These are phyloP conservation scores for Prosopis cineraria DNA, from an alignment of 306 rosid species.

Conservation along the genomic window DNA sequence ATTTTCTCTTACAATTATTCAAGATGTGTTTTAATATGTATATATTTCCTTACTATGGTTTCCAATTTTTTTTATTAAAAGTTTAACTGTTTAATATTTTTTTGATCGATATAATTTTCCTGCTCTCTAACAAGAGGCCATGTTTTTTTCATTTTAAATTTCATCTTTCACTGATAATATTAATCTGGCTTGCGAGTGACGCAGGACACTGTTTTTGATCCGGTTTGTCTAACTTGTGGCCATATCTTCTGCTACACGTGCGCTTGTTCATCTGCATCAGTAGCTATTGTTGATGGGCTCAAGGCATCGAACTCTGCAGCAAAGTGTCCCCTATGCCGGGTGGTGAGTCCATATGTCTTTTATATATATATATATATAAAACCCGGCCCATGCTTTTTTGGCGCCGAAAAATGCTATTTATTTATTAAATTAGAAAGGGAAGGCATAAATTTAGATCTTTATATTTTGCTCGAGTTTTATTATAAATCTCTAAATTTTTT, in stretches of 20 bases:
- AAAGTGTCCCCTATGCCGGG: constrained; percentile 86
- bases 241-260: constrained; percentile 92
- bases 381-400: no score
- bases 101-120: no score
- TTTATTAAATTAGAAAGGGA: no score
- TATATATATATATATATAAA: no score
- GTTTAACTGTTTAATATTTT: no score
- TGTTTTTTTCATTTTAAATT: no score
- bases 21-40: not conserved
- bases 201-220: constrained; percentile 95
- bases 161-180: constrained; percentile 12
- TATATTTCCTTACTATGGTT: constrained; percentile 13
- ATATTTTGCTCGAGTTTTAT: no score
- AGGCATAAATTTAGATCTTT: no score
- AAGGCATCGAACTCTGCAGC: constrained; percentile 52
- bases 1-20: not conserved
- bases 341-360: no score
- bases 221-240: constrained; percentile 87
- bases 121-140: no score
- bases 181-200: constrained; percentile 14
- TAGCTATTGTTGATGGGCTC: constrained; percentile 72
- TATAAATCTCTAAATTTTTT: no score
- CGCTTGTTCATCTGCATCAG: constrained; percentile 88
- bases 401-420: no score
- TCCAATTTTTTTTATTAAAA: constrained; percentile 8